Evolutionary conservation across 805 yeast species (phyloP).

Genomic region (Yamadazyma scolyti): DNA sequence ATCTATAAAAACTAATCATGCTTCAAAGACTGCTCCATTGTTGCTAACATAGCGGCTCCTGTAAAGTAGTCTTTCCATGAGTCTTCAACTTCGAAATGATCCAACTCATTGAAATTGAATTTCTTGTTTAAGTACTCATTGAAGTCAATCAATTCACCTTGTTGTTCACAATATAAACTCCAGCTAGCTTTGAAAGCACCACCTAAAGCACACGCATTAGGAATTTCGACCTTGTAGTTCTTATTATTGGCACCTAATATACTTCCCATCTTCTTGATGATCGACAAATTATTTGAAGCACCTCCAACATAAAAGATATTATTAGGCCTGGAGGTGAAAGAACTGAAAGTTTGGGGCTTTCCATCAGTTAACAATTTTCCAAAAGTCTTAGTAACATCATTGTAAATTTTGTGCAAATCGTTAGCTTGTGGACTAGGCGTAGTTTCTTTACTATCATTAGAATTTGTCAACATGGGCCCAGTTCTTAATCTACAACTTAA

Average conservation of each 20-base stretch:
- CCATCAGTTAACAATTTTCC: constrained; percentile 51
- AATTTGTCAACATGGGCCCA: constrained; percentile 63
- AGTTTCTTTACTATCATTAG: constrained; percentile 8
- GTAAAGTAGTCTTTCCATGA: constrained; percentile 47
- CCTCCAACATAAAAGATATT: constrained; percentile 85
- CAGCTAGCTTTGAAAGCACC: constrained; percentile 86
- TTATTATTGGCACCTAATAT: constrained; percentile 67
- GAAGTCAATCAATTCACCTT: constrained; percentile 39
- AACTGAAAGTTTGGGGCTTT: constrained; percentile 37
- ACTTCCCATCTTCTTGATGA: constrained; percentile 64
- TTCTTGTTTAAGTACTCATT: constrained; percentile 32
- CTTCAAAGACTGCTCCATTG: constrained; percentile 33
- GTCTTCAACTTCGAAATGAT: constrained; percentile 34
- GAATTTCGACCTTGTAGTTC: constrained; percentile 66
- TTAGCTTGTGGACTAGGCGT: constrained; percentile 12
- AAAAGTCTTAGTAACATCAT: constrained; percentile 25
- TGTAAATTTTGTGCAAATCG: constrained; percentile 17
- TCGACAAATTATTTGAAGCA: constrained; percentile 67
- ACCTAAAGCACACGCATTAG: constrained; percentile 91
- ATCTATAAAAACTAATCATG: constrained; percentile 9
- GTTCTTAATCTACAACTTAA: constrained; percentile 77
- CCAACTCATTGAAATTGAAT: constrained; percentile 52
- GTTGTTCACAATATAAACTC: constrained; percentile 44
- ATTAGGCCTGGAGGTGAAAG: constrained; percentile 55
- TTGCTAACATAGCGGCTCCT: constrained; percentile 51